These are phyloP conservation scores for Dactylorhiza incarnata DNA, from an alignment of 106 monocot species.

Conservation along the genomic window DNA sequence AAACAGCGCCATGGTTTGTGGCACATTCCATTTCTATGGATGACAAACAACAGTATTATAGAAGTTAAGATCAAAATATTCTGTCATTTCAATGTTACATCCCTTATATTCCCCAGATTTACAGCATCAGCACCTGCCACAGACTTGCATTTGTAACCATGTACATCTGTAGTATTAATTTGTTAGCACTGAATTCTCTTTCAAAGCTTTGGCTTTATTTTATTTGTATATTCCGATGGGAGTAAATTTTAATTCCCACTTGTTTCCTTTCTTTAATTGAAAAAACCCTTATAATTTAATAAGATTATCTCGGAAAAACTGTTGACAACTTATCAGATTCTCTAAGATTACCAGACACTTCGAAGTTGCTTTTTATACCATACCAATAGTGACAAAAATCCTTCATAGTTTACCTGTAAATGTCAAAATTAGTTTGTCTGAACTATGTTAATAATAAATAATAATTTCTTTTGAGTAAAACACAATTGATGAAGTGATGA, in stretches of 20 bases:
- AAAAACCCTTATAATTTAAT: too few relatives aligned
- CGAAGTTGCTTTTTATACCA: background rate
- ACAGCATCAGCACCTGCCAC: background rate
- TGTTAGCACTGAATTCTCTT: background rate
- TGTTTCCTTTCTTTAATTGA: too few relatives aligned
- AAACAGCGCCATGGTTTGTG: background rate
- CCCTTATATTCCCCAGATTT: background rate
- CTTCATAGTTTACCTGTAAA: background rate
- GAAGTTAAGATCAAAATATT: background rate
- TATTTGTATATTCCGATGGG: too few relatives aligned
- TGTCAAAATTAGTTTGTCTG: background rate
- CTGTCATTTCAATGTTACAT: background rate
- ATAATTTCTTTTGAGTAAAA: background rate
- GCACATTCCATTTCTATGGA: background rate
- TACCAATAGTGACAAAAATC: background rate
- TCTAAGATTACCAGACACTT: too few relatives aligned
- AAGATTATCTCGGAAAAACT: too few relatives aligned
- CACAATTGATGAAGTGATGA: background rate
- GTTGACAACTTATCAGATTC: too few relatives aligned
- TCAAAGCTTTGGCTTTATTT: too few relatives aligned
- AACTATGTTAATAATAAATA: background rate
- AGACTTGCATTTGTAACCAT: slow-evolving; percentile 1
- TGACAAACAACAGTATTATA: background rate
- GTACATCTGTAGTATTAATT: background rate
- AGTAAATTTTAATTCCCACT: too few relatives aligned